Conservation (phyloP, 257 asterid genomes). For the Gentiana dahurica region DNA sequence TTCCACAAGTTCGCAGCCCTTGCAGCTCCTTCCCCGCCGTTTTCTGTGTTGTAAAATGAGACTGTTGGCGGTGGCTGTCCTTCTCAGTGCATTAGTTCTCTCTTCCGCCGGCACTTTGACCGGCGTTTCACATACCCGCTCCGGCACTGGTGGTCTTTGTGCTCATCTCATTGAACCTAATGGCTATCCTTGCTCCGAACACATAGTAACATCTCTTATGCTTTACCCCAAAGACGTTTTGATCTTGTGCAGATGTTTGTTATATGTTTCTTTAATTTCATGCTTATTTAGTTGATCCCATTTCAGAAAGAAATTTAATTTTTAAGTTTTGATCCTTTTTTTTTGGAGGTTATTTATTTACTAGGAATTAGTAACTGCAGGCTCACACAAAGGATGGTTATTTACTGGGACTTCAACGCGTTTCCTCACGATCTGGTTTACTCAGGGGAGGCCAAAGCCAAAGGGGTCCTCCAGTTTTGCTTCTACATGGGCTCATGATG, state of each 20-base stretch:
- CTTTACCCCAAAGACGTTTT: background rate
- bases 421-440: constrained; percentile 43
- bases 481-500: constrained; percentile 87
- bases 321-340: constrained; percentile 2
- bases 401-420: constrained; percentile 86
- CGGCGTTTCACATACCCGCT: constrained; percentile 27
- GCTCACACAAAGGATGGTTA: constrained; percentile 72
- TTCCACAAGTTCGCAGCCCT: background rate
- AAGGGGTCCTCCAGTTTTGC: constrained; percentile 62
- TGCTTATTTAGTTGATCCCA: background rate
- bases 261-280: background rate
- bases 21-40: background rate
- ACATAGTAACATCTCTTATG: constrained; percentile 39
- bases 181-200: constrained; percentile 86
- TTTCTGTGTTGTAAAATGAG: constrained; percentile 9
- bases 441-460: constrained; percentile 14
- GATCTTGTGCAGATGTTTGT: background rate
- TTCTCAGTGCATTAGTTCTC: constrained; percentile 14
- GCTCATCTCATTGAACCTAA: constrained; percentile 49
- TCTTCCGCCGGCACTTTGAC: constrained; percentile 26
- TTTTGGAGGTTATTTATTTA: constrained; percentile 1
- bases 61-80: constrained; percentile 11
- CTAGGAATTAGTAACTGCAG: constrained; percentile 23
- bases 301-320: background rate
- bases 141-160: constrained; percentile 53